Percentiles rank a stretch among this genome's conserved stretches.
Evolutionary conservation across 805 yeast species (phyloP).

Genomic region (Wickerhamomyces strasburgensis): DNA sequence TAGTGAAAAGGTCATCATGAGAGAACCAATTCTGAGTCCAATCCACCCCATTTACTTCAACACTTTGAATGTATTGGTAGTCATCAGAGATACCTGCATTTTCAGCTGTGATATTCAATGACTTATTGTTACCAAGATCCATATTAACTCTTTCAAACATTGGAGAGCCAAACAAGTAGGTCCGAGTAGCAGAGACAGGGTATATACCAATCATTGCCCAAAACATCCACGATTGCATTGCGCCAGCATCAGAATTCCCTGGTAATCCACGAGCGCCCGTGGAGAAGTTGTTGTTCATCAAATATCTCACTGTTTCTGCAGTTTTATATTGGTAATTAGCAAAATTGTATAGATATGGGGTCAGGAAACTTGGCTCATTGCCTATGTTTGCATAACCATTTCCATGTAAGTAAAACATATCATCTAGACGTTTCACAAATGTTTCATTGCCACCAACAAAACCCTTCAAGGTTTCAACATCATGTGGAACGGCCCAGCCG

Average conservation of each 20-base stretch:
- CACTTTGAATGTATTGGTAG: constrained; percentile 27
- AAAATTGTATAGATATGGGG: constrained; percentile 32
- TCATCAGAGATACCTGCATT: constrained; percentile 16
- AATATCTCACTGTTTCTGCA: constrained; percentile 28
- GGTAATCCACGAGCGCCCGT: constrained; percentile 30
- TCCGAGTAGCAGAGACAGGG: constrained; percentile 33
- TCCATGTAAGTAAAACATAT: constrained; percentile 31
- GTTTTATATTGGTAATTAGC: constrained; percentile 27
- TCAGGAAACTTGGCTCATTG: constrained; percentile 34
- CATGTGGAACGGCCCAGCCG: constrained; percentile 34
- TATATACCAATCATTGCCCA: constrained; percentile 32
- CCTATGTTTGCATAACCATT: constrained; percentile 30
- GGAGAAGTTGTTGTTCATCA: constrained; percentile 26
- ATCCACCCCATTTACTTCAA: constrained; percentile 27
- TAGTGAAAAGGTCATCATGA: constrained; percentile 28
- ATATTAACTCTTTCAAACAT: constrained; percentile 24
- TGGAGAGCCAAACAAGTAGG: constrained; percentile 30
- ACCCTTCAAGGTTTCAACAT: constrained; percentile 25
- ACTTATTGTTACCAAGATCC: constrained; percentile 24
- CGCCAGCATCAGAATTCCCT: constrained; percentile 35
- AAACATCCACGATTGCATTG: constrained; percentile 35
- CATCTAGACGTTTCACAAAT: constrained; percentile 29
- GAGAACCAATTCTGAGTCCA: constrained; percentile 29
- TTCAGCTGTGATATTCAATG: constrained; percentile 23
- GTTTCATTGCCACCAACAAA: constrained; percentile 27